A percentile compares a stretch with the other conserved stretches of the same genome.
These are phyloP conservation scores for Pholiota adiposa DNA, from an alignment of 1,284 basidiomycete species.

Conservation along the genomic window DNA sequence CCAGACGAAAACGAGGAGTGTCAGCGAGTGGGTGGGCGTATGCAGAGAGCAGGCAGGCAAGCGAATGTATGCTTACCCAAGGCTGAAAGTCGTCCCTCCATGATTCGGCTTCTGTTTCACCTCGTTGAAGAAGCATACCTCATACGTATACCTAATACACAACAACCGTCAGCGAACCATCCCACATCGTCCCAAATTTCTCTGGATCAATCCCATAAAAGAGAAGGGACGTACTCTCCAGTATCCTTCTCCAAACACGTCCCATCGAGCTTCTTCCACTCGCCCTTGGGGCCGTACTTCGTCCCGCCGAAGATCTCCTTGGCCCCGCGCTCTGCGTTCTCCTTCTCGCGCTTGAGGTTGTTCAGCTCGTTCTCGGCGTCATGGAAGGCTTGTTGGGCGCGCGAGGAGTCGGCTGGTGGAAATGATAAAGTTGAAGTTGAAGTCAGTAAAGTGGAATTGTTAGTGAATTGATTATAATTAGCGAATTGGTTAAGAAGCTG, in stretches of 20 bases:
- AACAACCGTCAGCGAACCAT: too few relatives aligned
- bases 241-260: constrained; percentile 82
- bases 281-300: constrained; percentile 82
- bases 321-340: constrained; percentile 57
- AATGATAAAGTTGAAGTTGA: background rate
- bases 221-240: constrained; percentile 86
- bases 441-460: too few relatives aligned
- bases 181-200: too few relatives aligned
- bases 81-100: constrained; percentile 78
- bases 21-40: background rate
- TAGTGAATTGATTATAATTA: too few relatives aligned
- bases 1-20: background rate
- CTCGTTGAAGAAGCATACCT: constrained; percentile 92
- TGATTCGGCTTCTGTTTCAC: constrained; percentile 90
- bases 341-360: constrained; percentile 48
- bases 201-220: too few relatives aligned
- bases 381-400: constrained; percentile 66
- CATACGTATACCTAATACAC: constrained; percentile 86
- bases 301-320: constrained; percentile 63
- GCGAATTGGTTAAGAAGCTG: too few relatives aligned
- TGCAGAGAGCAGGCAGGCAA: background rate
- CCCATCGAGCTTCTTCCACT: constrained; percentile 95
- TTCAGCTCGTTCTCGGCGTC: constrained; percentile 62
- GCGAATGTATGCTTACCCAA: constrained; percentile 70
- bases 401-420: constrained; percentile 48